Evolutionary conservation across 306 rosid species (phyloP), one percentile per base, ranked within the genome.

Genomic region (apple (Malus domestica)): DNA sequence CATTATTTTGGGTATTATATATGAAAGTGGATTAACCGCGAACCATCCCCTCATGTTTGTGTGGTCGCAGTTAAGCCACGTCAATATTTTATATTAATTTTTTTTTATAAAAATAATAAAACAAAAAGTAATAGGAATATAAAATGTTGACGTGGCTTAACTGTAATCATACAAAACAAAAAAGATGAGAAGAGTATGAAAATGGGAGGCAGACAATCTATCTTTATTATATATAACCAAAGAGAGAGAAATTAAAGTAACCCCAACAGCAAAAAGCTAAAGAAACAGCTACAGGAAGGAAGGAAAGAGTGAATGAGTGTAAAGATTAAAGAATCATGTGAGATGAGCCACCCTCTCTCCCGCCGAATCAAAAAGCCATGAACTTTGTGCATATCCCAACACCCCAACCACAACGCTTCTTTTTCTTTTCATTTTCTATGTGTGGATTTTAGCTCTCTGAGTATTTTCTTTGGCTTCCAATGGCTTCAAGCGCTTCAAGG

Each of bases 401-500:
- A 51, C 77, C 71, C 78, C 80, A 71, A 69, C 80, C 52, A 77
- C 79, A 52, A 33, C 77, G 70, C 20, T 46, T 62, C 25, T 42
- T 73, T 32, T 32, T 32, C 10, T 55, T 67, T 65, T 71, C 30
- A 15, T 55, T 70, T 62, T 71, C 25, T 44, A 11, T 71, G 32
- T 23, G 4, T 10, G 12, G 70, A 22, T 70, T 44, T 58, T 46
- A 38, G 70, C 64, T 72, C 68, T 59, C 59, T 59, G 80, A 76
- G 64, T 13, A 6, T 57, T 66, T 78, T 68, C 27, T n/a, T 66
- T 66, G 79, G 66, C 69, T 70, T 79, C 70, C 86, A 75, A 93
- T 93, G 97, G 90, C 96, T 73, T 80, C 97, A 45, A 87, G 85
- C 76, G 96, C 87, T 80, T 93, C 97, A 42, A 89, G 85, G 90